A percentile compares a stretch with the other conserved stretches of the same genome.
These are phyloP conservation scores for Tylopilus sp. DNA, from an alignment of 1,284 basidiomycete species.

Conservation along the genomic window DNA sequence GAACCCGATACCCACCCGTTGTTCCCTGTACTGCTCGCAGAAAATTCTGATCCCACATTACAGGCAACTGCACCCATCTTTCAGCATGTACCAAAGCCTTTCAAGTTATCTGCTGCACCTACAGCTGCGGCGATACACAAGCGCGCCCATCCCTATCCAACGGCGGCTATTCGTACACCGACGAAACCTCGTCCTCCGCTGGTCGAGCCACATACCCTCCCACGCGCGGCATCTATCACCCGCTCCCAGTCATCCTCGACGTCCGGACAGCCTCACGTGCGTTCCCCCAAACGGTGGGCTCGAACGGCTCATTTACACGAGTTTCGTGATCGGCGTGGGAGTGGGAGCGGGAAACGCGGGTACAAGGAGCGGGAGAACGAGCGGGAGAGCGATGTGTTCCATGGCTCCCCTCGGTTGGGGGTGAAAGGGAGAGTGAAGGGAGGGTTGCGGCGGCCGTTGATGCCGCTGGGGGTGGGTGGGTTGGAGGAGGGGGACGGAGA, in stretches of 20 bases:
- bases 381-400: constrained; percentile 25
- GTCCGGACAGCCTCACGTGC: constrained; percentile 22
- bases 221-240: constrained; percentile 28
- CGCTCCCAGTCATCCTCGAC: constrained; percentile 44
- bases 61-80: neutral
- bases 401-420: neutral
- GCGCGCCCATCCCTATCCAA: constrained; percentile 11
- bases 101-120: constrained; percentile 8
- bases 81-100: neutral
- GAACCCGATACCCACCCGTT: neutral
- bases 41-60: neutral
- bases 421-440: constrained; percentile 1
- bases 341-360: constrained; percentile 17
- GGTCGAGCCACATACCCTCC: constrained; percentile 34
- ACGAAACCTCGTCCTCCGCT: constrained; percentile 28
- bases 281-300: constrained; percentile 66
- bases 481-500: constrained; percentile 32
- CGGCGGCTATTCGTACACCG: constrained; percentile 33
- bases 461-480: neutral
- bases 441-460: constrained; percentile 17
- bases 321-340: constrained; percentile 19
- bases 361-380: constrained; percentile 29
- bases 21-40: constrained; percentile 5
- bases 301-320: constrained; percentile 80
- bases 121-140: constrained; percentile 22